Evolutionary conservation across 345 rosid genomes (phyloP).

Genomic region (Toxicodendron radicans): DNA sequence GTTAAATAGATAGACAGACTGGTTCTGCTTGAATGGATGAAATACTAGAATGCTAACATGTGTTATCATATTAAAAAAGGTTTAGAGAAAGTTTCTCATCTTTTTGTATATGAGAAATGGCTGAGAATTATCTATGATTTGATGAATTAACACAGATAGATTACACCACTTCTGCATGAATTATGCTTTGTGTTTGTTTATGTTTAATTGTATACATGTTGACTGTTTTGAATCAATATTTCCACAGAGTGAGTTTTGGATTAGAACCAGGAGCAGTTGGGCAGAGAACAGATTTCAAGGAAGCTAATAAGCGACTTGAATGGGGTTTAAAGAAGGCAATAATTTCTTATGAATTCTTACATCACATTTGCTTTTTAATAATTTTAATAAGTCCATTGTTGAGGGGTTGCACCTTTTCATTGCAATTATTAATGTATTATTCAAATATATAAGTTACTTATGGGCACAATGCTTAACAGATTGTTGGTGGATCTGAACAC

Average conservation of each 20-base stretch:
- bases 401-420: background rate
- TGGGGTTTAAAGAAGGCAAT: slow-evolving; percentile 90
- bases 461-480: slow-evolving; percentile 39
- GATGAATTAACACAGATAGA: background rate
- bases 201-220: background rate
- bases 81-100: background rate
- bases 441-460: slow-evolving; percentile 13
- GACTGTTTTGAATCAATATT: slow-evolving; percentile 8
- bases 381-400: background rate
- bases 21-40: background rate
- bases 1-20: background rate
- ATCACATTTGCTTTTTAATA: slow-evolving; percentile 6
- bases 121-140: no score
- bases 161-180: background rate
- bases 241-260: slow-evolving; percentile 77
- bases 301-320: slow-evolving; percentile 79
- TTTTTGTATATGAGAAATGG: no score
- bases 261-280: slow-evolving; percentile 82
- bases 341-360: slow-evolving; percentile 9
- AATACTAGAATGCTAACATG: no score
- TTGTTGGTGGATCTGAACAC: slow-evolving; percentile 91
- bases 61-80: background rate
- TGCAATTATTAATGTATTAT: slow-evolving; percentile 6
- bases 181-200: background rate
- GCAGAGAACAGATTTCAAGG: slow-evolving; percentile 91